Evolutionary conservation across 2,329 filamentous ascomycete species (phyloP).

Genomic region (Claviceps humidiphila): DNA sequence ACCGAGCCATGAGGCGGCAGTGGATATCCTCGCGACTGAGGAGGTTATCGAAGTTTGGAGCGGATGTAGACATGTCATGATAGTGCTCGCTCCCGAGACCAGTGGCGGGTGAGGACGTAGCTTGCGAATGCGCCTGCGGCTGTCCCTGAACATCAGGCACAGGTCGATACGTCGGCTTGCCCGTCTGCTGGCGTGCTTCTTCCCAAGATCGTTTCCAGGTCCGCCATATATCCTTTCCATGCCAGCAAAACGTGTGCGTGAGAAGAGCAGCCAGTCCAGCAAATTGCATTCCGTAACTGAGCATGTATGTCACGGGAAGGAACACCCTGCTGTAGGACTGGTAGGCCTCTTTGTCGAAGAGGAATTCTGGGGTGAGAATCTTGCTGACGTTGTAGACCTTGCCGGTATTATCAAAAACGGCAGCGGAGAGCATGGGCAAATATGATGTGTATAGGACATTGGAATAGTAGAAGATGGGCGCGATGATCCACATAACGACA

Average conservation of each 20-base stretch:
- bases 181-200: slow-evolving; percentile 40
- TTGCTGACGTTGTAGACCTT: slow-evolving; percentile 68
- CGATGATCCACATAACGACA: slow-evolving; percentile 73
- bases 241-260: slow-evolving; percentile 73
- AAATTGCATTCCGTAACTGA: slow-evolving; percentile 79
- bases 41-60: slow-evolving; percentile 36
- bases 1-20: slow-evolving; percentile 69
- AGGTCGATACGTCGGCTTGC: slow-evolving; percentile 39
- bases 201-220: slow-evolving; percentile 60
- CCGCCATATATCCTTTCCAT: slow-evolving; percentile 67
- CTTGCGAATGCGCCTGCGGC: slow-evolving; percentile 9
- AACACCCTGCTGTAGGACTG: slow-evolving; percentile 73
- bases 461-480: slow-evolving; percentile 67
- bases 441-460: slow-evolving; percentile 73
- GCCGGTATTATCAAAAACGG: slow-evolving; percentile 77
- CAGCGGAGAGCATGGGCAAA: slow-evolving; percentile 73
- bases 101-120: slow-evolving; percentile 9
- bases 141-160: slow-evolving; percentile 16
- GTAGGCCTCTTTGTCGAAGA: slow-evolving; percentile 68
- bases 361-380: slow-evolving; percentile 63
- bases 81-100: slow-evolving; percentile 10
- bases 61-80: slow-evolving; percentile 21
- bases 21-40: slow-evolving; percentile 69
- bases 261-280: slow-evolving; percentile 67
- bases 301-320: slow-evolving; percentile 72